Evolutionary conservation across 208 protist genomes (phyloP), one percentile per base, ranked within the genome.

Genomic region (Acanthamoeba comandoni): DNA sequence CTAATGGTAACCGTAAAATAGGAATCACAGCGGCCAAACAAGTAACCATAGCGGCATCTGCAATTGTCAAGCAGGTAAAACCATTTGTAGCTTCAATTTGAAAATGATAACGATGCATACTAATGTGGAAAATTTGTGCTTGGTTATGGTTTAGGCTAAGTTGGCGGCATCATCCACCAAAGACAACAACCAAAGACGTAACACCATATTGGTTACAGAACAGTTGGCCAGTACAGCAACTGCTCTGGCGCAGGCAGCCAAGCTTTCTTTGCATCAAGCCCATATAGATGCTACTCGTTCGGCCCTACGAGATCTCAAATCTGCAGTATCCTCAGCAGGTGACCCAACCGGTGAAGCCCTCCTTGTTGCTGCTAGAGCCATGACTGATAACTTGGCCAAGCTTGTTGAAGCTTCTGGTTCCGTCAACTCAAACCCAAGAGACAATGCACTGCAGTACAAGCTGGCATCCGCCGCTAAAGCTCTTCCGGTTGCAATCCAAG

Each of bases 141-240:
- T 43, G 35, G 1, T 43, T 43, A 5, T 43, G 35, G 35, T 43
- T 43, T 7, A 43, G 35, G 35, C 35, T 43, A 89, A 89, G 31
- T 43, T 49, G 15, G 39, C 58, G 15, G 80, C 80, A 22, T 15
- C 13, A 8, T 43, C 15, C 58, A 89, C 35, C 13, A 39, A 43
- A 24, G 80, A 89, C 43, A 57, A 57, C 22, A 51, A 60, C 11
- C 80, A 89, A 43, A n/a, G 80, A 1, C 55, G 80, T 17, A 89
- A 89, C 57, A 51, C 80, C 0, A 89, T 89, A 22, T 29, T 89
- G 22, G 80, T 64, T 39, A 89, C 80, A 2, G 80, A 89, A 48
- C 62, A 89, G 43, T 26, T 89, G 24, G 80, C 80, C 9, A 71
- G 60, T 57, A 43, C 80, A 19, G 58, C 80, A 5, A 64, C 58